Conservation (phyloP, 208 protist genomes). For the Trypanosoma brucei region DNA sequence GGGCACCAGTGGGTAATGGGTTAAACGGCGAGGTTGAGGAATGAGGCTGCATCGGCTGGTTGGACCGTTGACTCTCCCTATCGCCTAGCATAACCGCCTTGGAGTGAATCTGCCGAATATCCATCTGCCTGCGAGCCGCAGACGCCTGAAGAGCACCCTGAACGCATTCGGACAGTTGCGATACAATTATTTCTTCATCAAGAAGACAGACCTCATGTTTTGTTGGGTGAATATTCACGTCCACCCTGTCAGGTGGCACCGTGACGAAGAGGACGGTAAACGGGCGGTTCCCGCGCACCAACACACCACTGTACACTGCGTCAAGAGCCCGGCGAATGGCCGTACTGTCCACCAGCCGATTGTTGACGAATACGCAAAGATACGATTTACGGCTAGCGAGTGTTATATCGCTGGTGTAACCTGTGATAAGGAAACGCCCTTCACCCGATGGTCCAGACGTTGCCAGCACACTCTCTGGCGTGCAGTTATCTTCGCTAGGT, state of each 20-base stretch:
- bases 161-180: conserved; percentile 45
- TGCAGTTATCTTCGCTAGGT: conserved; percentile 25
- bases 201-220: conserved; percentile 93
- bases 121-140: conserved; percentile 54
- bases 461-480: conserved; percentile 18
- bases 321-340: conserved; percentile 88
- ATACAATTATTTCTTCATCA: conserved; percentile 76
- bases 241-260: conserved; percentile 88
- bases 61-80: conserved; percentile 1
- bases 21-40: neutral
- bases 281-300: conserved; percentile 86
- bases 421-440: conserved; percentile 53
- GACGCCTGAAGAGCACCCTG: conserved; percentile 54
- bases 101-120: conserved; percentile 23
- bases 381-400: conserved; percentile 55
- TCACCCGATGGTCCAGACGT: conserved; percentile 35
- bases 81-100: conserved; percentile 24
- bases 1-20: conserved; percentile 8
- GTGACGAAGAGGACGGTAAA: conserved; percentile 94
- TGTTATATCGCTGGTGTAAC: conserved; percentile 73
- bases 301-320: conserved; percentile 82
- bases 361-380: conserved; percentile 85
- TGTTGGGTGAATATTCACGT: conserved; percentile 99
- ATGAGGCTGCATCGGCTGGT: neutral
- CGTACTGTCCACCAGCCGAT: conserved; percentile 71